phyloP scores from a whole-genome alignment of 345 rosid genomes.

The Camelina sativa region DNA sequence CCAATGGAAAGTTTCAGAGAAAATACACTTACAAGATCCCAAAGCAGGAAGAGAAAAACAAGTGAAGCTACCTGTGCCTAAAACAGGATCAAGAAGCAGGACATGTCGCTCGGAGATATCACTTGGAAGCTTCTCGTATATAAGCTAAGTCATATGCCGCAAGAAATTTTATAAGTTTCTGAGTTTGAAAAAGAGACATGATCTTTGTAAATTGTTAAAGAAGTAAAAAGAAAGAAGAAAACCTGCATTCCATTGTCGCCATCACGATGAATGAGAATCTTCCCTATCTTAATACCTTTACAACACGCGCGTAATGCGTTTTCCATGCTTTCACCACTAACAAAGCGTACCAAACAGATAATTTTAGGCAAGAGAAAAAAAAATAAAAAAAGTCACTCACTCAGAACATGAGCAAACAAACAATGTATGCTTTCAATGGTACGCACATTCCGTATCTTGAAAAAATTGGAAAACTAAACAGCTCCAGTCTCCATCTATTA shows the following conservation, averaged over 20 bases:
- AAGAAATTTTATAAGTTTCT: background rate
- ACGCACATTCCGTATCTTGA: background rate
- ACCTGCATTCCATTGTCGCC: slow-evolving; percentile 99
- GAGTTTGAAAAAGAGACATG: background rate
- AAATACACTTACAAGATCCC: background rate
- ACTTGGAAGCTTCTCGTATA: slow-evolving; percentile 96
- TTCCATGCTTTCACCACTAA: slow-evolving; percentile 99
- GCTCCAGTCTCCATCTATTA: slow-evolving; percentile 20
- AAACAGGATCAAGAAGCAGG: slow-evolving; percentile 93
- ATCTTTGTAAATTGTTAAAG: slow-evolving; percentile 1
- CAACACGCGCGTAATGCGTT: slow-evolving; percentile 96
- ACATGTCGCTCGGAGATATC: slow-evolving; percentile 97
- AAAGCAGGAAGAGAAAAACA: slow-evolving; percentile 1
- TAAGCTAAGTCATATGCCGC: slow-evolving; percentile 54
- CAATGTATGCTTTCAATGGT: slow-evolving; percentile 24
- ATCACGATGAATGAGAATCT: slow-evolving; percentile 92
- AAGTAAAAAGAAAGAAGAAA: background rate
- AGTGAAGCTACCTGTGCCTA: slow-evolving; percentile 73
- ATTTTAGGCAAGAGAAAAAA: slow-evolving; percentile 25
- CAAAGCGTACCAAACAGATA: slow-evolving; percentile 29
- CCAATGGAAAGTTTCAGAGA: background rate
- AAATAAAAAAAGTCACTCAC: slow-evolving; percentile 6
- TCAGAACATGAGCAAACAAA: slow-evolving; percentile 17
- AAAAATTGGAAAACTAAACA: background rate
- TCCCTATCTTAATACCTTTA: slow-evolving; percentile 98